phyloP scores from a whole-genome alignment of 352 stramenopile species.

The Thalassiosira livingstoniorum region DNA sequence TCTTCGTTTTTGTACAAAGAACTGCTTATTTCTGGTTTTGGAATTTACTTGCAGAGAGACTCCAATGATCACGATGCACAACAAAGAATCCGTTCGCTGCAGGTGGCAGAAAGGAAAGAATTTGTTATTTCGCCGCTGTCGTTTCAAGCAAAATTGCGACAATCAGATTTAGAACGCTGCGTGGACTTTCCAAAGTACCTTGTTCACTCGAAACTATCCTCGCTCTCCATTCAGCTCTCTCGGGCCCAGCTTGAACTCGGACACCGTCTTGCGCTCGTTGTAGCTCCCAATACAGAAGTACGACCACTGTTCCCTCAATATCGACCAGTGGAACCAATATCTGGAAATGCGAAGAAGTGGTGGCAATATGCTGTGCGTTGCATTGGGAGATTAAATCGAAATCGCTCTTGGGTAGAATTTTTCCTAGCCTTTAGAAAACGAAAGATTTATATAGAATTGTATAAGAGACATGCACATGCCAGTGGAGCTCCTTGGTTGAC shows the following conservation, averaged over 20 bases:
- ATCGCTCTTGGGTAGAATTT: slow-evolving; percentile 82
- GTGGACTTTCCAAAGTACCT: slow-evolving; percentile 85
- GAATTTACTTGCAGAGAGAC: slow-evolving; percentile 82
- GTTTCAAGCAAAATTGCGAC: slow-evolving; percentile 79
- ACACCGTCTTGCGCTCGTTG: slow-evolving; percentile 60
- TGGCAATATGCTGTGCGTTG: slow-evolving; percentile 83
- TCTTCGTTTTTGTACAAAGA: slow-evolving; percentile 81
- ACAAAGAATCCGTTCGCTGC: neutral
- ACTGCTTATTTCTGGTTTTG: slow-evolving; percentile 78
- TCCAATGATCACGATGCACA: neutral
- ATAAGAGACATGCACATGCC: slow-evolving; percentile 73
- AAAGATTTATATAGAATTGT: slow-evolving; percentile 83
- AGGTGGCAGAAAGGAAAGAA: slow-evolving; percentile 10
- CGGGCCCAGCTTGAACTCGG: slow-evolving; percentile 79
- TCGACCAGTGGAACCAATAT: slow-evolving; percentile 59
- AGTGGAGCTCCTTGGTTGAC: slow-evolving; percentile 71
- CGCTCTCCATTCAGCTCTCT: slow-evolving; percentile 75
- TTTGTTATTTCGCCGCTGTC: slow-evolving; percentile 81
- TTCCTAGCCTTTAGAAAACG: slow-evolving; percentile 75
- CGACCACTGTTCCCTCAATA: slow-evolving; percentile 85
- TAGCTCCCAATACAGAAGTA: slow-evolving; percentile 46
- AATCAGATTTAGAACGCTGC: slow-evolving; percentile 77
- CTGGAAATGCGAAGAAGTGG: slow-evolving; percentile 71
- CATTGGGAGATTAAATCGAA: slow-evolving; percentile 81
- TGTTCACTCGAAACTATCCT: slow-evolving; percentile 77